Evolutionary conservation across 768 basidiomycete genomes (phyloP), one percentile per base, ranked within the genome.

Genomic region (Boletellus sp.): DNA sequence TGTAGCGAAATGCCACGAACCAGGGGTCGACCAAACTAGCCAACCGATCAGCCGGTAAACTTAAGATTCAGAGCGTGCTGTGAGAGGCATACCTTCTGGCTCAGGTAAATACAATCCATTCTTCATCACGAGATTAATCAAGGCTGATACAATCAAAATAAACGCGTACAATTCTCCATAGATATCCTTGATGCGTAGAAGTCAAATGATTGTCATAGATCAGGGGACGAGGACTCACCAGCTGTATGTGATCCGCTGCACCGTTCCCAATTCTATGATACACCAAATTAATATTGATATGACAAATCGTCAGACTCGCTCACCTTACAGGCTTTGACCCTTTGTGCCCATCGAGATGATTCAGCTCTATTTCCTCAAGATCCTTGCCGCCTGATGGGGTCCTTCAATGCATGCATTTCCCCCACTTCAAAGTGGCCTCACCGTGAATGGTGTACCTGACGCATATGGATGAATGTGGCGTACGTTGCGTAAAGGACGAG

Each of bases 41-140:
- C 1, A 42, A 3, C 16, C n/a, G n/a, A 26, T 63, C 31, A 56
- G 38, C 54, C 40, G 11, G 7, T 28, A 28, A 28, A 28, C 11
- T 6, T 32, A 6, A 17, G 16, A 3, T 22, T 34, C 32, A 55
- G 15, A 42, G 20, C 31, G 39, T 9, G 20, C 15, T 28, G 45
- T 19, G 47, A n/a, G 32, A 51, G 71, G 16, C 37, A 83, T 34
- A 84, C 87, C 80, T 97, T 97, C 69, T 97, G 94, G 5, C 91
- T 86, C 19, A 97, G 80, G 66, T 98, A 97, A 54, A 98, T 90
- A 81, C 88, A 93, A 73, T 96, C 94, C 88, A 95, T 86, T 42
- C 88, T 89, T 58, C 2, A 47, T 26, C 26, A 9, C 19, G 1
- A 50, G 6, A 23, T 54, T 31, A 50, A 26, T 24, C 1, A 22